Evolutionary conservation across 1,284 basidiomycete genomes (phyloP).

Genomic region (Gomphus bonarii): DNA sequence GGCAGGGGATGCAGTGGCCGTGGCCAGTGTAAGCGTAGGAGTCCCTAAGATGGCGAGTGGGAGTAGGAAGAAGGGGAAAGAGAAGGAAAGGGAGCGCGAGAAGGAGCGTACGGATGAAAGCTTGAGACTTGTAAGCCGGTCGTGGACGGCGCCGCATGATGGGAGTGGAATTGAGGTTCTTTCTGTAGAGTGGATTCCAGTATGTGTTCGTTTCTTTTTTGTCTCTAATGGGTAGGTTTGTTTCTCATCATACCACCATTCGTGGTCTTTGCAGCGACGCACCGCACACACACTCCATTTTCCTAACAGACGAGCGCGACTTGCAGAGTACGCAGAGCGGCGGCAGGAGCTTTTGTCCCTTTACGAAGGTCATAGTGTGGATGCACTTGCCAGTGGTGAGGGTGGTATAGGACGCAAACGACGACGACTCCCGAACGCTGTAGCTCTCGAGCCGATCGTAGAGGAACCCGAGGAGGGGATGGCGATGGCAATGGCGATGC

Average conservation of each 20-base stretch:
- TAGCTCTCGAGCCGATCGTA: slow-evolving; percentile 20
- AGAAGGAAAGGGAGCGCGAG: slow-evolving; percentile 13
- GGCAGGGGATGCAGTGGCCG: slow-evolving; percentile 3
- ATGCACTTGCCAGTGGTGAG: slow-evolving; percentile 16
- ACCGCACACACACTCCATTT: slow-evolving; percentile 41
- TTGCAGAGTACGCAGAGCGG: slow-evolving; percentile 54
- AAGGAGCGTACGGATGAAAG: slow-evolving; percentile 12
- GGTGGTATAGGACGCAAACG: slow-evolving; percentile 26
- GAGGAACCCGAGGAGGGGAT: slow-evolving; percentile 19
- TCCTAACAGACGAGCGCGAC: slow-evolving; percentile 52
- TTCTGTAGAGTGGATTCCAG: slow-evolving; percentile 48
- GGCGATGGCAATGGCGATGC: too few relatives aligned
- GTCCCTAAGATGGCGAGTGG: slow-evolving; percentile 40
- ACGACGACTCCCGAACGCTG: slow-evolving; percentile 19
- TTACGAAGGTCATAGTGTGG: too few relatives aligned
- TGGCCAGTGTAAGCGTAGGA: slow-evolving; percentile 38
- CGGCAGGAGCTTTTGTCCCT: slow-evolving; percentile 43
- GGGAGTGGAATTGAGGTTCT: slow-evolving; percentile 65
- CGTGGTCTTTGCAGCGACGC: slow-evolving; percentile 25
- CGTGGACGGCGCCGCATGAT: slow-evolving; percentile 42
- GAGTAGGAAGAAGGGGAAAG: slow-evolving; percentile 4
- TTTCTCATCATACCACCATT: background rate
- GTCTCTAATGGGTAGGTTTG: background rate
- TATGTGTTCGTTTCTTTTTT: slow-evolving; percentile 24
- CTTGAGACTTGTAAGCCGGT: slow-evolving; percentile 15